Evolutionary conservation across 202 grass and related monocot species (phyloP), one percentile per base, ranked within the genome.

Genomic region (Zoysia matrella): DNA sequence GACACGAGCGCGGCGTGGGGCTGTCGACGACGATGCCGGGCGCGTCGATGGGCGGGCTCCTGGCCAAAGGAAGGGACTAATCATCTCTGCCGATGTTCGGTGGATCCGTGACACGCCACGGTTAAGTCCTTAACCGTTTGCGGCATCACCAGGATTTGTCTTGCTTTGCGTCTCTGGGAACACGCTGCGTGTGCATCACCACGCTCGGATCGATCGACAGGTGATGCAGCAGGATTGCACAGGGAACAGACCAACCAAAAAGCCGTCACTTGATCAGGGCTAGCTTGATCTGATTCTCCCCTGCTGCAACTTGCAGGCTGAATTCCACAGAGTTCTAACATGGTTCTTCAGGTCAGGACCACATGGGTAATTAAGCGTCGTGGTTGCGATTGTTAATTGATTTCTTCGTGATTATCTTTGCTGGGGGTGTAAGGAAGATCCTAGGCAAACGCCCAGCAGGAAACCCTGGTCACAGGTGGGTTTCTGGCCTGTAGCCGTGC

Each of bases 391-490:
- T 74, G 47, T 82, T 30, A 30, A 30, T 30, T 30, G 22, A 30
- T 30, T 30, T 30, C 22, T 30, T 30, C 22, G 22, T 30, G 22
- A 30, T 30, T 30, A 30, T 30, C 81, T 67, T 69, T 30, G n/a
- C 47, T 63, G 73, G 47, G 42, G 18, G 6, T 82, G 74, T 76
- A 61, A 73, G 52, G 9, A 60, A 86, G 73, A 86, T 86, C 78
- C 78, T 68, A 43, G 83, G 60, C 78, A 86, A 11, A 73, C 22
- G 14, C 72, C 51, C 72, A 75, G n/a, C 82, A 81, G 30, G 13
- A 74, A 70, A 65, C 43, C 55, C 49, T 80, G 76, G 44, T 12
- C 71, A 89, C 78, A 77, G 58, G 72, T 89, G 72, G 76, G 81
- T 65, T 75, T 40, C 66, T 78, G 16, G 52, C 68, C 18, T 51